Evolutionary conservation across 208 protist species (phyloP).

Genomic region (Leishmania braziliensis): DNA sequence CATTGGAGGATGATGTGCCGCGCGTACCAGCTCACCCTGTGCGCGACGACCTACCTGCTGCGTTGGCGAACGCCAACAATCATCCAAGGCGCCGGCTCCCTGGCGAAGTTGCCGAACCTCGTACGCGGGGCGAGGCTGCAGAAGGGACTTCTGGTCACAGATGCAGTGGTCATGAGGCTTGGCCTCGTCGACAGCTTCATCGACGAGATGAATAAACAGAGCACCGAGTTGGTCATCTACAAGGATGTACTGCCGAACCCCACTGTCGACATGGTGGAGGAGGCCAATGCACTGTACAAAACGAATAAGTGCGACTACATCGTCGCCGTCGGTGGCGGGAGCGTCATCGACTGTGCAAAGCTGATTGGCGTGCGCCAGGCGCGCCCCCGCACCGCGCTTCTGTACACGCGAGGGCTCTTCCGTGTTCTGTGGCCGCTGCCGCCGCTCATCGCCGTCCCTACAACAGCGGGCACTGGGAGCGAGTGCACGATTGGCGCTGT

Average conservation of each 20-base stretch:
- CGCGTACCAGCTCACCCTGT: conserved; percentile 32
- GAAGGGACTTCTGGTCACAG: conserved; percentile 55
- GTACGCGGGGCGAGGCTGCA: conserved; percentile 38
- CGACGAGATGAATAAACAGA: conserved; percentile 35
- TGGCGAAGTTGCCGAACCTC: conserved; percentile 38
- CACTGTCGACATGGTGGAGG: conserved; percentile 46
- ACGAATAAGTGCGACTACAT: conserved; percentile 53
- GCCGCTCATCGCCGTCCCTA: conserved; percentile 71
- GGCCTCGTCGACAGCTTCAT: conserved; percentile 49
- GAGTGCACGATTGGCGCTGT: conserved; percentile 88
- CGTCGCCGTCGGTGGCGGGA: conserved; percentile 87
- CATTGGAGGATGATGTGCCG: conserved; percentile 40
- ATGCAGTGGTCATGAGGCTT: conserved; percentile 53
- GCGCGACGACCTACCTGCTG: conserved; percentile 31
- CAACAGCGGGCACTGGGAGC: conserved; percentile 86
- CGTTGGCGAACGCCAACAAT: conserved; percentile 41
- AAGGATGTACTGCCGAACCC: conserved; percentile 59
- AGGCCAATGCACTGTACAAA: conserved; percentile 38
- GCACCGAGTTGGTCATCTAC: conserved; percentile 44
- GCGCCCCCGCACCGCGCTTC: conserved; percentile 48
- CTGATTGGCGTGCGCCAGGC: conserved; percentile 65
- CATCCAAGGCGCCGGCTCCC: conserved; percentile 37
- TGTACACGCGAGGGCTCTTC: conserved; percentile 49
- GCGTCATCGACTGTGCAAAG: conserved; percentile 87
- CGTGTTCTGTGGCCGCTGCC: conserved; percentile 50